phyloP scores from a whole-genome alignment of 305 asterid species.

The Stenogyne calaminthoides region DNA sequence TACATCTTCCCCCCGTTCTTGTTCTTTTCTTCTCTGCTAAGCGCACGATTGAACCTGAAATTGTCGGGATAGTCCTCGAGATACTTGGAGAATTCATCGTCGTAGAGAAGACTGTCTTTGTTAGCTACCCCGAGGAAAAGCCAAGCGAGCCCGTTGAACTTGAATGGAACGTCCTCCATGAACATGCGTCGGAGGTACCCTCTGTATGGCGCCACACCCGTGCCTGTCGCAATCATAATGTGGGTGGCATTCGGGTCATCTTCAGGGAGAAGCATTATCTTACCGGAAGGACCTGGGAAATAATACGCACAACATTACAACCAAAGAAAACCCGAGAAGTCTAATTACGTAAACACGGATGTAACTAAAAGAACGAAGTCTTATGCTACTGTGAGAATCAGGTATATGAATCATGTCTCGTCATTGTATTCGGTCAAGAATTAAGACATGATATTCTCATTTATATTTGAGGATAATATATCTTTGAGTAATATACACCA shows the following conservation, averaged over 20 bases:
- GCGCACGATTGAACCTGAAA: conserved; percentile 85
- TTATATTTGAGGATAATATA: not conserved
- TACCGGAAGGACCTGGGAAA: conserved; percentile 91
- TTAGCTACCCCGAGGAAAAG: conserved; percentile 99
- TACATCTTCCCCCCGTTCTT: conserved; percentile 93
- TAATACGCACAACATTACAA: conserved; percentile 5
- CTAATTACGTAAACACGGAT: not conserved
- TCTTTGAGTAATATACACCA: too few relatives aligned
- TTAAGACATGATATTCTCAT: not conserved
- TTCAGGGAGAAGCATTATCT: conserved; percentile 96
- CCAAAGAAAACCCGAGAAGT: not conserved
- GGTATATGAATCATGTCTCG: not conserved
- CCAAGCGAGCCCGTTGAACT: conserved; percentile 94
- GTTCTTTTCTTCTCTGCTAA: conserved; percentile 92
- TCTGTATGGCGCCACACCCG: conserved; percentile 94
- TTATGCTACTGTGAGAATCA: not conserved
- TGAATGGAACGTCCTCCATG: conserved; percentile 83
- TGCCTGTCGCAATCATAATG: conserved; percentile 97
- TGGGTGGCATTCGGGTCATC: conserved; percentile 87
- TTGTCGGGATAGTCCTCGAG: conserved; percentile 72
- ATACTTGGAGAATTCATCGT: conserved; percentile 83
- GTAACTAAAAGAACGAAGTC: not conserved
- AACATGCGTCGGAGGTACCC: conserved; percentile 98
- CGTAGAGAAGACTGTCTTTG: conserved; percentile 81
- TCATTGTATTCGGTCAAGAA: not conserved